Evolutionary conservation across 352 stramenopile genomes (phyloP), one percentile per base, ranked within the genome.

Genomic region (Phytophthora agathidicida): DNA sequence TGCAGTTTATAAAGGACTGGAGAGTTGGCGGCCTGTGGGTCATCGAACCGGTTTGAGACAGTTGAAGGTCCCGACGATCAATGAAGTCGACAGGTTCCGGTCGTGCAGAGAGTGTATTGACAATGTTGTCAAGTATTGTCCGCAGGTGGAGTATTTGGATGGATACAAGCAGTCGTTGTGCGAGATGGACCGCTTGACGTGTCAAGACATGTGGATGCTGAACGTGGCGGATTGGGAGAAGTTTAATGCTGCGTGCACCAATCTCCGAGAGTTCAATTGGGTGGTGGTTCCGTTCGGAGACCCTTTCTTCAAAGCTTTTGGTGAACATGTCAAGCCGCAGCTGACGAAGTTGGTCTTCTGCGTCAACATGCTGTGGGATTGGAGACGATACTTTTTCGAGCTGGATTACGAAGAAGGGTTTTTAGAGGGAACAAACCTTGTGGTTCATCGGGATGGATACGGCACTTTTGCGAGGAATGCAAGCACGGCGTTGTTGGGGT

Each of bases 311-410:
- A 42, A 61, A 7, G 46, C 63, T 3, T 80, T 76, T 16, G 71
- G 67, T 11, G 60, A 73, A 14, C 28, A 74, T 39, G 13, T 26
- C 3, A 80, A 80, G 42, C 67, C 63, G 9, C 19, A 53, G 8
- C 68, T 77, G 3, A 52, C 24, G 3, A 50, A 49, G 22, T 44
- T 76, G 8, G 47, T 60, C 2, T 73, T 80, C n/a, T 36, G 32
- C 14, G 31, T 80, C 7, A 77, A 64, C 53, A 80, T 75, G 71
- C 35, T 77, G 4, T 77, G 71, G 71, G 42, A 67, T 31, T 80
- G 68, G 71, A 8, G 24, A 11, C 22, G 17, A 20, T 80, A 80
- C 19, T 77, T 80, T 31, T 8, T 19, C 5, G 41, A 54, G 5
- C 37, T 51, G 11, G 49, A 16, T 37, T 58, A 19, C 7, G 30